phyloP scores from a whole-genome alignment of 2,329 filamentous ascomycete species.

The Blastomyces gilchristii region DNA sequence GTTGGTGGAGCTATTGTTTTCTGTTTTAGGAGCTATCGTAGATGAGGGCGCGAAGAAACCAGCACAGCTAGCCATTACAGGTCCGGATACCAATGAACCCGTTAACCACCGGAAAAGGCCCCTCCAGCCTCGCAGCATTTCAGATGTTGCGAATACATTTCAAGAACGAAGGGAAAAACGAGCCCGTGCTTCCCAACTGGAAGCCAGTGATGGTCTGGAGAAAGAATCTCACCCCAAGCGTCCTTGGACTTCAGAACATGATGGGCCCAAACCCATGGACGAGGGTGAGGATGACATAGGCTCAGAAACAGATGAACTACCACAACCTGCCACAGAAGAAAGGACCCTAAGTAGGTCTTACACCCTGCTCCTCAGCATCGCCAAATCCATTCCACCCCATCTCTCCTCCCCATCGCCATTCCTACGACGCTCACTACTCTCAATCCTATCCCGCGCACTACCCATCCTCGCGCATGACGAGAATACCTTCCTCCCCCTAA shows the following conservation, averaged over 20 bases:
- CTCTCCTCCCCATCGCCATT: slow-evolving; percentile 73
- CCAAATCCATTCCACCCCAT: slow-evolving; percentile 77
- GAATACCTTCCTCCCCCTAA: slow-evolving; percentile 72
- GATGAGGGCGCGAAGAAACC: slow-evolving; percentile 61
- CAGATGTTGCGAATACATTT: slow-evolving; percentile 28
- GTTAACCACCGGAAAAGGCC: slow-evolving; percentile 23
- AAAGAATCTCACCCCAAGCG: slow-evolving; percentile 19
- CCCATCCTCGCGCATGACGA: slow-evolving; percentile 65
- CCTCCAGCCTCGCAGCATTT: slow-evolving; percentile 24
- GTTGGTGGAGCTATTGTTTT: slow-evolving; percentile 77
- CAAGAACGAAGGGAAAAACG: slow-evolving; percentile 26
- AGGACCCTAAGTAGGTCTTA: slow-evolving; percentile 68
- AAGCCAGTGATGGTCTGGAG: slow-evolving; percentile 12
- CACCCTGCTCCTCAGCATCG: slow-evolving; percentile 68
- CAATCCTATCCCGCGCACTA: slow-evolving; percentile 62
- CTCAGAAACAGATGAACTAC: slow-evolving; percentile 26
- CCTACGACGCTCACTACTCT: slow-evolving; percentile 67
- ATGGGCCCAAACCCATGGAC: slow-evolving; percentile 13
- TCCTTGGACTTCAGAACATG: slow-evolving; percentile 20
- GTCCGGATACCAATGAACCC: slow-evolving; percentile 17
- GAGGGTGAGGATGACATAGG: slow-evolving; percentile 18
- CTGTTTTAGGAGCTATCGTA: slow-evolving; percentile 70
- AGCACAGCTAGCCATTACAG: slow-evolving; percentile 37
- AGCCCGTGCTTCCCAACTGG: slow-evolving; percentile 19
- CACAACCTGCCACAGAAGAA: slow-evolving; percentile 37